Conservation (phyloP, 768 basidiomycete genomes). For the Suillus brevipes region DNA sequence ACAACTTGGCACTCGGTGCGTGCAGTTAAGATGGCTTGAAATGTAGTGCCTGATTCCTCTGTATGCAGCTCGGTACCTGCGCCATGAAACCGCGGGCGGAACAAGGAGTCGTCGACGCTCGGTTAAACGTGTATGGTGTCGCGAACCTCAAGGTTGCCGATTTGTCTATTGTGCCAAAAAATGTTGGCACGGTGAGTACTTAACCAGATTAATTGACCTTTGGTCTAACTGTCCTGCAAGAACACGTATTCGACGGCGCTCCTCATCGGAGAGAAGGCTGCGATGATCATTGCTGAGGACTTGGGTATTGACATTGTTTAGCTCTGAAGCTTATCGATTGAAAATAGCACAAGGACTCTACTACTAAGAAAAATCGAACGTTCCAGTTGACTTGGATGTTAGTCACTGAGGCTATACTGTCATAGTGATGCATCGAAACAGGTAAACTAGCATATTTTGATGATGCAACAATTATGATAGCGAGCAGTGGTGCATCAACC, state of each 20-base stretch:
- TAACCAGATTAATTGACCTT: not conserved
- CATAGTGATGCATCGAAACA: no score
- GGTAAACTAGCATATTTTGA: no score
- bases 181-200: constrained; percentile 31
- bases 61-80: constrained; percentile 53
- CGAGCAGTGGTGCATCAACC: no score
- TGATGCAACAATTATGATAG: no score
- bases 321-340: not conserved
- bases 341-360: not conserved
- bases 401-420: no score
- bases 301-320: constrained; percentile 25
- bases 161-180: constrained; percentile 37
- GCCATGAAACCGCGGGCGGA: constrained; percentile 59
- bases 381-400: constrained; percentile 64
- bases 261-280: constrained; percentile 56
- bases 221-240: constrained; percentile 8
- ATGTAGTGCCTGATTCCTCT: constrained; percentile 21
- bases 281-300: constrained; percentile 55
- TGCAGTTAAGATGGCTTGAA: not conserved
- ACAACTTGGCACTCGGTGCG: constrained; percentile 49
- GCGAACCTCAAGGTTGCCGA: constrained; percentile 25
- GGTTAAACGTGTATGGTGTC: constrained; percentile 61
- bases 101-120: constrained; percentile 60
- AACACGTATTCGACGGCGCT: constrained; percentile 43
- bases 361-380: not conserved